These are phyloP conservation scores for Penicillium sp. DNA, from an alignment of 2,329 filamentous ascomycete species.

Conservation along the genomic window DNA sequence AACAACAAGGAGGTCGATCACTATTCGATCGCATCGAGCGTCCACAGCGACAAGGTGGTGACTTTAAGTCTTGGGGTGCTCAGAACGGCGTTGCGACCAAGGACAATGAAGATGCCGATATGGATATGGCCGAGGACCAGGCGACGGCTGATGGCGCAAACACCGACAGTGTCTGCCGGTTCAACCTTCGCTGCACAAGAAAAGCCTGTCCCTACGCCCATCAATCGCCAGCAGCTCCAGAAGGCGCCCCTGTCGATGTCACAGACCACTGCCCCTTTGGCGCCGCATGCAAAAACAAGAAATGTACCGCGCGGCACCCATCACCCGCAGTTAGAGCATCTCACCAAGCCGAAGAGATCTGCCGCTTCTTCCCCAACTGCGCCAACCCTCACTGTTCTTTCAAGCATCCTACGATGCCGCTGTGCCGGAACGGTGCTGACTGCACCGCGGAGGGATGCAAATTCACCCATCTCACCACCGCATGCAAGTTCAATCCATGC, in stretches of 20 bases:
- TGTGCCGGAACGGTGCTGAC: slow-evolving; percentile 86
- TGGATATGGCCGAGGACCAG: slow-evolving; percentile 38
- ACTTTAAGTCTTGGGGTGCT: slow-evolving; percentile 48
- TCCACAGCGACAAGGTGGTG: slow-evolving; percentile 50
- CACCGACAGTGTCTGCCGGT: slow-evolving; percentile 74
- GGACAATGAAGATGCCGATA: slow-evolving; percentile 23
- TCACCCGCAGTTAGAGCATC: slow-evolving; percentile 77
- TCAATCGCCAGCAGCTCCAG: slow-evolving; percentile 84
- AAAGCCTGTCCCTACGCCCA: slow-evolving; percentile 89
- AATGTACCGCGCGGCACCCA: slow-evolving; percentile 87
- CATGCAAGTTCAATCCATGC: slow-evolving; percentile 90
- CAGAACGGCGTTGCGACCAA: slow-evolving; percentile 24
- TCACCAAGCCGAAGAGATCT: slow-evolving; percentile 79
- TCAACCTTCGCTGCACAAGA: slow-evolving; percentile 83
- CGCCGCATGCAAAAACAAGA: slow-evolving; percentile 90
- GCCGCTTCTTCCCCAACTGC: slow-evolving; percentile 89
- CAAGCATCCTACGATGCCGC: slow-evolving; percentile 78
- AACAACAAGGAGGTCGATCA: slow-evolving; percentile 51
- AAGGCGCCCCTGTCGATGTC: slow-evolving; percentile 72
- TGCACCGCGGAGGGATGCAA: slow-evolving; percentile 80
- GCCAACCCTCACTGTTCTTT: slow-evolving; percentile 84
- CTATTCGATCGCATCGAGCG: slow-evolving; percentile 68
- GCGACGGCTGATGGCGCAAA: slow-evolving; percentile 42
- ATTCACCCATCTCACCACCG: slow-evolving; percentile 79
- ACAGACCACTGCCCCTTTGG: slow-evolving; percentile 78